A percentile compares a stretch with the other conserved stretches of the same genome.
Evolutionary conservation across 2,329 filamentous ascomycete genomes (phyloP).

Genomic region (Biscogniauxia mediterranea): DNA sequence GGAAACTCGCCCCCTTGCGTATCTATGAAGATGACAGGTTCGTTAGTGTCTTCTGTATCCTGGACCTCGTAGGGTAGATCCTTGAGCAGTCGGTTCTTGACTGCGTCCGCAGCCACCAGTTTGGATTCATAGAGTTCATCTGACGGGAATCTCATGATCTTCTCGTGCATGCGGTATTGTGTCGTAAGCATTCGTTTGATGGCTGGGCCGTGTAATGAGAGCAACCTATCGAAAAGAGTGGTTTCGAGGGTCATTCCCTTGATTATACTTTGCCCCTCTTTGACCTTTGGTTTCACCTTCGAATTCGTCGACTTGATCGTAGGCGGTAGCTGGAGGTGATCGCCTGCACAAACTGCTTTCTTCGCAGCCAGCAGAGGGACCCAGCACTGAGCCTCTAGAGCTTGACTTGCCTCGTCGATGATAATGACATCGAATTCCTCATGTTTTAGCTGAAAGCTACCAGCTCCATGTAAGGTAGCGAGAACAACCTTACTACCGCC

Average conservation of each 20-base stretch:
- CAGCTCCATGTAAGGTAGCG: conserved; percentile 88
- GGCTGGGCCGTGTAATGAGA: conserved; percentile 73
- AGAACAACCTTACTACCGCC: conserved; percentile 81
- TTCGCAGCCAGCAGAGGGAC: conserved; percentile 77
- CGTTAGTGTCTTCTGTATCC: conserved; percentile 80
- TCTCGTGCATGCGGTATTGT: conserved; percentile 97
- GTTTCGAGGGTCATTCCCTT: conserved; percentile 69
- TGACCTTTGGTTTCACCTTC: conserved; percentile 36
- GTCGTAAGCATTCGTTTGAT: conserved; percentile 96
- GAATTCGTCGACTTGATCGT: conserved; percentile 81
- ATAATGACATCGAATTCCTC: conserved; percentile 90
- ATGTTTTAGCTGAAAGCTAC: conserved; percentile 75
- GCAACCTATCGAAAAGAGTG: conserved; percentile 89
- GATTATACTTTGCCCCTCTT: conserved; percentile 37
- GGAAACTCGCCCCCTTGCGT: conserved; percentile 93
- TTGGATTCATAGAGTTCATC: conserved; percentile 81
- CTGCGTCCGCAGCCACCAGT: conserved; percentile 76
- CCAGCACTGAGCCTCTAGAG: conserved; percentile 96
- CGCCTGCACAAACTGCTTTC: conserved; percentile 88
- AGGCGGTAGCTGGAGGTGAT: conserved; percentile 90
- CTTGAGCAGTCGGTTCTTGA: conserved; percentile 71
- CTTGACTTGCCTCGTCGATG: conserved; percentile 94
- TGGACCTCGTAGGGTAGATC: conserved; percentile 75
- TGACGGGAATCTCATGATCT: conserved; percentile 93
- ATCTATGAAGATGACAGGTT: conserved; percentile 90